phyloP scores from a whole-genome alignment of 306 rosid species.

The Pterocarpus macrocarpus region DNA sequence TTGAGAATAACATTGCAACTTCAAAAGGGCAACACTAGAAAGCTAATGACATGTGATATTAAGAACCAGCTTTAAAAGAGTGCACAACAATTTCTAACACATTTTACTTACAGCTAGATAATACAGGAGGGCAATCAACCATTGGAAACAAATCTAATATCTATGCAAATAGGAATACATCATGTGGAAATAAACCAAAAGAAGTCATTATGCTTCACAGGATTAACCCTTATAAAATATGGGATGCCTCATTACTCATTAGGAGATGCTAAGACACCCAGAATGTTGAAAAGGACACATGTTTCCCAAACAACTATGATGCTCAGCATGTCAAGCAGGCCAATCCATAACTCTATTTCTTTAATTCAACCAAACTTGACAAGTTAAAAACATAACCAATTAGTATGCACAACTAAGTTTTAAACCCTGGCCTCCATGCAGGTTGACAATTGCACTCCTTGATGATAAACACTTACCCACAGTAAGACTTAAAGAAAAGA shows the following conservation, averaged over 20 bases:
- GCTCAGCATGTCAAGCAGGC: no score
- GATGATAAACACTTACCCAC: not conserved
- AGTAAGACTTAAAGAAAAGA: slow-evolving; percentile 2
- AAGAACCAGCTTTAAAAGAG: slow-evolving; percentile 1
- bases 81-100: not conserved
- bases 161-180: not conserved
- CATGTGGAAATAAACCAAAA: slow-evolving; percentile 1
- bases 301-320: not conserved
- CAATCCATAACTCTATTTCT: no score
- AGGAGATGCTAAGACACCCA: not conserved
- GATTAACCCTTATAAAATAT: not conserved
- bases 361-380: no score
- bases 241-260: not conserved
- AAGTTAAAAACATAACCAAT: no score
- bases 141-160: not conserved
- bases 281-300: not conserved
- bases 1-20: not conserved
- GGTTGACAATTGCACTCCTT: no score
- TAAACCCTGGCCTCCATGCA: no score
- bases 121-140: not conserved
- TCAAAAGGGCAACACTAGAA: slow-evolving; percentile 13
- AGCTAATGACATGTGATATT: not conserved
- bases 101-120: not conserved
- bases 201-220: not conserved
- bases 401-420: no score